A percentile compares a stretch with the other conserved stretches of the same genome.
Conservation (phyloP, 208 protist species). For the Herpetomonas tarakana region DNA sequence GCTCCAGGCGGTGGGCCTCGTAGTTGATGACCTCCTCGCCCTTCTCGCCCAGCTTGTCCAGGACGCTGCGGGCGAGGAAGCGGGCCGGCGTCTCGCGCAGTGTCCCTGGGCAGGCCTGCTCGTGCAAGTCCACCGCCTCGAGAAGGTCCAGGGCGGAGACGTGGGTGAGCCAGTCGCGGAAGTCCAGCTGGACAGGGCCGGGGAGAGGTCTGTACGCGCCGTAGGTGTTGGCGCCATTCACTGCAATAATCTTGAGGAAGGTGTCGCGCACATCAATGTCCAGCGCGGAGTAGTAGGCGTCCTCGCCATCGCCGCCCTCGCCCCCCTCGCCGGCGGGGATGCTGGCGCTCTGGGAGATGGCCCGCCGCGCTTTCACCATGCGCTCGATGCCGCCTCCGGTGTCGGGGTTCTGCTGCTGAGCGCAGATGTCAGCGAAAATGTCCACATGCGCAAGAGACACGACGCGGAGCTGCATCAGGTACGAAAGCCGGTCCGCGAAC, state of each 20-base stretch:
- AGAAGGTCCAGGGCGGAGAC: conserved; percentile 59
- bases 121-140: conserved; percentile 54
- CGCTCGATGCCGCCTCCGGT: conserved; percentile 22
- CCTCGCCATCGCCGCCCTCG: conserved; percentile 18
- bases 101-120: conserved; percentile 40
- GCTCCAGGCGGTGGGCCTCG: conserved; percentile 21
- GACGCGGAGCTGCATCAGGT: conserved; percentile 43
- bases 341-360: conserved; percentile 14
- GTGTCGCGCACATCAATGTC: conserved; percentile 78
- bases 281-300: conserved; percentile 42
- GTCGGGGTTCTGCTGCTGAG: conserved; percentile 57
- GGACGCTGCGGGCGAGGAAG: conserved; percentile 45
- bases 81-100: conserved; percentile 25
- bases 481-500: conserved; percentile 44
- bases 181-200: conserved; percentile 65
- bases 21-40: conserved; percentile 56
- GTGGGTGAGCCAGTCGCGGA: conserved; percentile 50
- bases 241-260: conserved; percentile 39
- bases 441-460: conserved; percentile 50
- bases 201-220: conserved; percentile 51
- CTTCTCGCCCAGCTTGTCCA: conserved; percentile 48
- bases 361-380: conserved; percentile 18
- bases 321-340: too few relatives aligned
- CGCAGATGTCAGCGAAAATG: conserved; percentile 34
- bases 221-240: conserved; percentile 58